Conservation (phyloP, 441 rosid genomes). For the Brassica balearica region DNA sequence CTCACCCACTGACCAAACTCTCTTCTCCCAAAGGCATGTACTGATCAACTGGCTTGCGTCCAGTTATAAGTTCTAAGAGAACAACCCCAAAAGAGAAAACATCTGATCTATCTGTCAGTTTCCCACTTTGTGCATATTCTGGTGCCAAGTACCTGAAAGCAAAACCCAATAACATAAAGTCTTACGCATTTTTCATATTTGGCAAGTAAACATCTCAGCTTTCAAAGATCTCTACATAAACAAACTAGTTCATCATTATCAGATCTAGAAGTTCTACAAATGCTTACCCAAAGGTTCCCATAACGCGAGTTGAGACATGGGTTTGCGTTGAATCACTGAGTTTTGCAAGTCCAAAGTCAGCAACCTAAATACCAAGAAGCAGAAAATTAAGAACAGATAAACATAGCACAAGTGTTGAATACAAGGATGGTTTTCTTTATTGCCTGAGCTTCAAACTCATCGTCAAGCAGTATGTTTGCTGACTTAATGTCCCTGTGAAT, state of each 20-base stretch:
- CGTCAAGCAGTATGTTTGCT: constrained; percentile 75
- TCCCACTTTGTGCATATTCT: constrained; percentile 85
- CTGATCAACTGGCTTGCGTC: constrained; percentile 77
- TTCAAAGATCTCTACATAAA: not conserved
- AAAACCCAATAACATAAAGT: constrained; percentile 20
- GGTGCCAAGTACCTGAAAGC: constrained; percentile 80
- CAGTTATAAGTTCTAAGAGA: constrained; percentile 80
- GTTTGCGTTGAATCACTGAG: constrained; percentile 69
- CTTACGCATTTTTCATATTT: constrained; percentile 1
- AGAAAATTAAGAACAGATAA: not conserved
- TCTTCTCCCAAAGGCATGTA: constrained; percentile 77
- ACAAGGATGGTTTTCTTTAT: constrained; percentile 14
- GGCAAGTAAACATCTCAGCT: not conserved
- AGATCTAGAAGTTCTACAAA: constrained; percentile 5
- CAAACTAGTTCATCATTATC: not conserved
- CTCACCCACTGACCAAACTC: constrained; percentile 86
- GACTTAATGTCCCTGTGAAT: constrained; percentile 89
- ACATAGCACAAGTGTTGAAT: not conserved
- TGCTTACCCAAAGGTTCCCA: constrained; percentile 91
- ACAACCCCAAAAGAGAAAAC: constrained; percentile 88
- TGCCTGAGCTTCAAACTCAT: constrained; percentile 81
- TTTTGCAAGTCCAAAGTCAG: constrained; percentile 92
- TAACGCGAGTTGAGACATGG: constrained; percentile 87
- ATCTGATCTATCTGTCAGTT: constrained; percentile 81
- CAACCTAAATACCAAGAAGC: constrained; percentile 56